Conservation (phyloP, 441 rosid genomes). For the Erodium trifolium region DNA sequence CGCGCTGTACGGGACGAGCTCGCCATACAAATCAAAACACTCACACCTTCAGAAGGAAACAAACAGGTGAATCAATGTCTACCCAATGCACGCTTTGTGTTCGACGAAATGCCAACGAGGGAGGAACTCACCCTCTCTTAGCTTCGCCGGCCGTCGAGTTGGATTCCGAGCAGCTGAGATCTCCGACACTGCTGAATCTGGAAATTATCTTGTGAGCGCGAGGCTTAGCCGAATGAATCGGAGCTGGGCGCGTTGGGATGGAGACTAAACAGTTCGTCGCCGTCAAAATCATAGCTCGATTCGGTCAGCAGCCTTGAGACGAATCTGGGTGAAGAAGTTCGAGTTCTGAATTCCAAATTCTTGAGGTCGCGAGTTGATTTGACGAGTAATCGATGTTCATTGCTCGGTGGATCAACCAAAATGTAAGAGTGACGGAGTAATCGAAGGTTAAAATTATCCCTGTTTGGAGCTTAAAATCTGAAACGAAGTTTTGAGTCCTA, state of each 20-base stretch:
- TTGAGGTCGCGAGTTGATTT: too few relatives aligned
- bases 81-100: constrained; percentile 13
- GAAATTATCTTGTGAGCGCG: constrained; percentile 12
- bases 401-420: too few relatives aligned
- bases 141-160: constrained; percentile 12
- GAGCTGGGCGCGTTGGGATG: constrained; percentile 14
- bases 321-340: too few relatives aligned
- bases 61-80: background rate
- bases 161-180: background rate
- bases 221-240: background rate
- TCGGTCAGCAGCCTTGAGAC: too few relatives aligned
- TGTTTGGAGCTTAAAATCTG: too few relatives aligned
- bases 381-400: too few relatives aligned
- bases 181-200: constrained; percentile 17
- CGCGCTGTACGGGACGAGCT: constrained; percentile 42
- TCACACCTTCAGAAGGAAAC: constrained; percentile 36
- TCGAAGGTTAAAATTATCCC: too few relatives aligned
- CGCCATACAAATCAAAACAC: constrained; percentile 37
- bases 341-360: too few relatives aligned
- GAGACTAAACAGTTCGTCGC: constrained; percentile 22
- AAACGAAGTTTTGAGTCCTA: too few relatives aligned
- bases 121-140: constrained; percentile 24
- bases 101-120: constrained; percentile 26
- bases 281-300: constrained; percentile 23
- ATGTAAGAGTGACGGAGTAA: too few relatives aligned